Evolutionary conservation across 2,329 filamentous ascomycete genomes (phyloP).

Genomic region (Xylaria sp.): DNA sequence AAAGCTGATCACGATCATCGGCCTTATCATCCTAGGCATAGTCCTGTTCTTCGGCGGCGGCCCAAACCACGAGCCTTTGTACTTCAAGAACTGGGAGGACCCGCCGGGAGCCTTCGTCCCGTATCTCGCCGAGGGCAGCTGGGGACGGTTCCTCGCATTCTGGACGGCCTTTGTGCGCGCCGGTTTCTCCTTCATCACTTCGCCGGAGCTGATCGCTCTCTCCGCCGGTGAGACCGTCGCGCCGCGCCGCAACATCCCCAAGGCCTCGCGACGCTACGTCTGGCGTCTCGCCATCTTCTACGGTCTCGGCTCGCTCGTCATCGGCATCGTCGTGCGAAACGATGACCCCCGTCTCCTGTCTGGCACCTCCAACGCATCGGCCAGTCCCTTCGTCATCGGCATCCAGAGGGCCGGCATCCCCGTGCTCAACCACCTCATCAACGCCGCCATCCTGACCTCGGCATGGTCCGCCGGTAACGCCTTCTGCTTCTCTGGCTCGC

Average conservation of each 20-base stretch:
- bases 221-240: slow-evolving; percentile 70
- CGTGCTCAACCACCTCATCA: slow-evolving; percentile 69
- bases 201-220: slow-evolving; percentile 67
- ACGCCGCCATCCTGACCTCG: slow-evolving; percentile 70
- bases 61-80: slow-evolving; percentile 54
- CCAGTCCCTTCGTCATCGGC: slow-evolving; percentile 69
- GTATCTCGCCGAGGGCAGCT: slow-evolving; percentile 52
- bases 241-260: slow-evolving; percentile 69
- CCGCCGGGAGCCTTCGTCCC: slow-evolving; percentile 53
- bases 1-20: slow-evolving; percentile 65
- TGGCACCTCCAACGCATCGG: slow-evolving; percentile 62
- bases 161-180: slow-evolving; percentile 63
- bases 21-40: slow-evolving; percentile 61
- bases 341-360: slow-evolving; percentile 66
- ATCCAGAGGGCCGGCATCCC: slow-evolving; percentile 70
- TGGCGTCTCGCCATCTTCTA: slow-evolving; percentile 69
- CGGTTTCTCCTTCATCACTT: slow-evolving; percentile 67
- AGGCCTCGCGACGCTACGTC: slow-evolving; percentile 66
- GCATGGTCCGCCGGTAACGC: slow-evolving; percentile 68
- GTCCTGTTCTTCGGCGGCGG: slow-evolving; percentile 63
- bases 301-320: slow-evolving; percentile 64
- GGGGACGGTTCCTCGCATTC: slow-evolving; percentile 63
- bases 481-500: slow-evolving; percentile 69
- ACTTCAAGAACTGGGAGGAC: slow-evolving; percentile 56
- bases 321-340: slow-evolving; percentile 68